Base-by-base conservation (phyloP, 2,329 filamentous ascomycete species). In the Trichophyton schoenleinii region DNA sequence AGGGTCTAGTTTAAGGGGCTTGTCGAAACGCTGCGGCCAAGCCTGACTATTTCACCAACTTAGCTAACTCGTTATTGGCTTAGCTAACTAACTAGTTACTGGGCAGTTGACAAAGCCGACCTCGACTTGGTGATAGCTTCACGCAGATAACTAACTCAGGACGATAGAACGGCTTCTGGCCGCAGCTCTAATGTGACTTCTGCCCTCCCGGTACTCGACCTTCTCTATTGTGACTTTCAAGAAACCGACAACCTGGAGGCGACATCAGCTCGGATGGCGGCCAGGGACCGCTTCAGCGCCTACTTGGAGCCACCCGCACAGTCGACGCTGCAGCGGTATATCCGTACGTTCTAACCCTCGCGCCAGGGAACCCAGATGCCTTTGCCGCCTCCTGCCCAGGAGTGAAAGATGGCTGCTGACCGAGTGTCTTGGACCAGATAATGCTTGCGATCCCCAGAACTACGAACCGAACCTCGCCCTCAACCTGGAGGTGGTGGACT, bases 391-490 rank as follows among this genome's bases (percentile, higher is more conserved):
- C 13, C 41, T 18, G n/a, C 0, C 41, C 6, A 13, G 18, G 46
- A 6, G 18, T 34, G 9, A 28, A 28, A 52, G 11, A 34, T 20
- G 18, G 49, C 48, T 38, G 15, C 38, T 59, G 38, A 38, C 58
- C 34, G 6, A 20, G 22, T 22, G 38, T 22, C 8, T 41, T 57
- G 8, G 11, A 48, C n/a, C 63, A 84, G 82, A 94, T 73, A 91
- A 91, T 77, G 92, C 94, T 66, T 97, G 94, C 79, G 95, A 94
- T 70, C 90, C 94, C 59, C 89, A 95, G 74, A 96, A 97, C 78
- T 96, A 91, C 79, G 94, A 99, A 79, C 92, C 94, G 65, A 97
- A 99, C 72, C 87, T 99, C 61, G 94, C 91, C 62, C 80, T 99
- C 66, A 95, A 94, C 72, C 88, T 99, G 72, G 94, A 99, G 81